Percentiles rank a stretch among this genome's conserved stretches.
phyloP scores from a whole-genome alignment of 1,139 yeast genomes.

The Casaregolazyma suthepensis region DNA sequence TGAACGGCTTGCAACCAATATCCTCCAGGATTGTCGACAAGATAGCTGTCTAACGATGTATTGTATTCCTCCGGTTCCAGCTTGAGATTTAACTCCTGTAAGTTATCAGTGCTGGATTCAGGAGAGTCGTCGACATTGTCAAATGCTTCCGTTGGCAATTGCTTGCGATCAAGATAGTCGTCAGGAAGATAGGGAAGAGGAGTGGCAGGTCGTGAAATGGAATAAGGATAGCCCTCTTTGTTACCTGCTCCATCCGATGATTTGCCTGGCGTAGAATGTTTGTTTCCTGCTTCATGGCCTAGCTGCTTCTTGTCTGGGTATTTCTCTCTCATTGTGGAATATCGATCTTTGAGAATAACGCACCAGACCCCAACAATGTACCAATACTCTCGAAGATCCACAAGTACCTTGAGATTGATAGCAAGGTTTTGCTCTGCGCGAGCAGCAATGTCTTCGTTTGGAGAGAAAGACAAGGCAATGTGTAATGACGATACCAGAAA shows the following conservation, averaged over 20 bases:
- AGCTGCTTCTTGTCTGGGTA: neutral
- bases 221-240: neutral
- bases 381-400: conserved; percentile 32
- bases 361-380: conserved; percentile 35
- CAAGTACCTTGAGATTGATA: conserved; percentile 29
- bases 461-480: conserved; percentile 32
- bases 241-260: neutral
- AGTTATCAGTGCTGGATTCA: neutral
- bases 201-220: conserved; percentile 23
- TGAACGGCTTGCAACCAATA: conserved; percentile 18
- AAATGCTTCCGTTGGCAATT: conserved; percentile 6
- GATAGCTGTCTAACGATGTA: conserved; percentile 1
- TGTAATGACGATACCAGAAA: conserved; percentile 34
- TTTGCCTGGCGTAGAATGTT: neutral
- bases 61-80: neutral
- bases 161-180: conserved; percentile 17
- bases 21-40: conserved; percentile 13
- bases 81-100: neutral
- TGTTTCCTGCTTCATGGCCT: neutral
- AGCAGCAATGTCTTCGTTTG: conserved; percentile 26
- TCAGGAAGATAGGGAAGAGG: conserved; percentile 26
- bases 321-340: conserved; percentile 11
- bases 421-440: conserved; percentile 32
- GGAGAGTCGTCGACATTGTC: conserved; percentile 1
- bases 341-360: conserved; percentile 31